These are phyloP conservation scores for Lasiosphaeria ovina DNA, from an alignment of 495 filamentous ascomycete species.

Conservation along the genomic window DNA sequence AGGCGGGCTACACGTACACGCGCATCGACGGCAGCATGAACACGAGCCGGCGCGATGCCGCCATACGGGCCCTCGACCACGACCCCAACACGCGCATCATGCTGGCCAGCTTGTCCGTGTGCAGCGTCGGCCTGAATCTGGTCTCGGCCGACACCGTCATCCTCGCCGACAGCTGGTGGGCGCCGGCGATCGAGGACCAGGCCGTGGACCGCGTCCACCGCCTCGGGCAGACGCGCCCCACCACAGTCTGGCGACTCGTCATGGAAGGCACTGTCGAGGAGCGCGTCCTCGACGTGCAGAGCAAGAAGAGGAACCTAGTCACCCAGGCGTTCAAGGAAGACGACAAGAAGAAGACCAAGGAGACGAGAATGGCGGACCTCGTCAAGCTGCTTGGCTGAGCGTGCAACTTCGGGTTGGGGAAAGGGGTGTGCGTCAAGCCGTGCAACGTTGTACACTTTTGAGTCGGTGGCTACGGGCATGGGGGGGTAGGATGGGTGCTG, in stretches of 20 bases:
- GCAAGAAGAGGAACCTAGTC: constrained; percentile 76
- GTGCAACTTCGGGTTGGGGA: neutral
- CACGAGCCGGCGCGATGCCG: constrained; percentile 63
- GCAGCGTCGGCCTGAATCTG: constrained; percentile 85
- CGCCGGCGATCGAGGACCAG: constrained; percentile 90
- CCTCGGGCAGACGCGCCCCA: constrained; percentile 76
- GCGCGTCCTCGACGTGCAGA: constrained; percentile 75
- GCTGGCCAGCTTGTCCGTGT: constrained; percentile 78
- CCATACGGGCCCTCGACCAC: constrained; percentile 61
- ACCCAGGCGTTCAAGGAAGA: constrained; percentile 62
- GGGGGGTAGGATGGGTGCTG: too few species aligned
- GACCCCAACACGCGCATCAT: constrained; percentile 73
- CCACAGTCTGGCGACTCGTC: constrained; percentile 76
- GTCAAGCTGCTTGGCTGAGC: constrained; percentile 36
- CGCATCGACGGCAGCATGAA: constrained; percentile 86
- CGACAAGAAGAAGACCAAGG: constrained; percentile 44
- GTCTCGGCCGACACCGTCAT: constrained; percentile 86
- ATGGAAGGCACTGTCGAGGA: constrained; percentile 88
- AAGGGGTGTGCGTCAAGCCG: too few species aligned
- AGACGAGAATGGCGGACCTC: constrained; percentile 42
- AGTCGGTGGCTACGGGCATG: too few species aligned
- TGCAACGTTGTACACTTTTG: too few species aligned
- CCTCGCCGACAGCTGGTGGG: constrained; percentile 85
- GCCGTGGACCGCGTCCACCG: constrained; percentile 89
- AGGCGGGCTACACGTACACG: constrained; percentile 60